These are phyloP conservation scores for Phytophthora sp. DNA, from an alignment of 352 stramenopile genomes.

Conservation along the genomic window DNA sequence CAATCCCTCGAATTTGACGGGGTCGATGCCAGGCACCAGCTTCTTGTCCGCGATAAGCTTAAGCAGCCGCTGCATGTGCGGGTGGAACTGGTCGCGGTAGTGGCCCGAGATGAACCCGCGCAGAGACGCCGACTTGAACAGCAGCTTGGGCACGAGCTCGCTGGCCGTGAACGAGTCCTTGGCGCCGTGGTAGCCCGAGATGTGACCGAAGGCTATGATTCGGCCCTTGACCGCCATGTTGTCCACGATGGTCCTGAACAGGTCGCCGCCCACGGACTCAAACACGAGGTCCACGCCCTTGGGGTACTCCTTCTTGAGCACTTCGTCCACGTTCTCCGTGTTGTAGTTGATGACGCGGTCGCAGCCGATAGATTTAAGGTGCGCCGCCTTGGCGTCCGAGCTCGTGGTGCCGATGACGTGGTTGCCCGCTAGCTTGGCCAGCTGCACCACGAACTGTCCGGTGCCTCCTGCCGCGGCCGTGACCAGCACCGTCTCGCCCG, in stretches of 20 bases:
- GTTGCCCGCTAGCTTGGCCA: conserved; percentile 75
- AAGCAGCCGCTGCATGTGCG: conserved; percentile 42
- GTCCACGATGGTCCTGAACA: conserved; percentile 1
- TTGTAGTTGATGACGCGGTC: conserved; percentile 3
- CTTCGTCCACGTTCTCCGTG: conserved; percentile 1
- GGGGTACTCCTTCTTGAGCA: conserved; percentile 3
- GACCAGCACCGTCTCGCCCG: conserved; percentile 51
- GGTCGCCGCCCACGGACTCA: not conserved
- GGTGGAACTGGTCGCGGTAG: conserved; percentile 38
- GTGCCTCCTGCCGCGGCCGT: conserved; percentile 62
- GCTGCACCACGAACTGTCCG: conserved; percentile 74
- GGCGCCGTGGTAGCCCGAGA: not conserved
- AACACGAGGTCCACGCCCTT: not conserved
- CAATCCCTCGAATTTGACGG: not conserved
- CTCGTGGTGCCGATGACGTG: conserved; percentile 56
- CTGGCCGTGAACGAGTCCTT: not conserved
- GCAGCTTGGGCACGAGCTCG: not conserved
- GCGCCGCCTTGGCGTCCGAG: not conserved
- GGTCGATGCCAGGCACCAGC: not conserved
- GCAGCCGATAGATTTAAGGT: not conserved
- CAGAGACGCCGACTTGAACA: conserved; percentile 28
- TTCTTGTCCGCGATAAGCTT: conserved; percentile 12
- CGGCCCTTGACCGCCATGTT: not conserved
- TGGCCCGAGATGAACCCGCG: conserved; percentile 40
- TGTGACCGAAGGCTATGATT: not conserved